Conservation (phyloP, 2,329 filamentous ascomycete genomes). For the Claviceps humidiphila region DNA sequence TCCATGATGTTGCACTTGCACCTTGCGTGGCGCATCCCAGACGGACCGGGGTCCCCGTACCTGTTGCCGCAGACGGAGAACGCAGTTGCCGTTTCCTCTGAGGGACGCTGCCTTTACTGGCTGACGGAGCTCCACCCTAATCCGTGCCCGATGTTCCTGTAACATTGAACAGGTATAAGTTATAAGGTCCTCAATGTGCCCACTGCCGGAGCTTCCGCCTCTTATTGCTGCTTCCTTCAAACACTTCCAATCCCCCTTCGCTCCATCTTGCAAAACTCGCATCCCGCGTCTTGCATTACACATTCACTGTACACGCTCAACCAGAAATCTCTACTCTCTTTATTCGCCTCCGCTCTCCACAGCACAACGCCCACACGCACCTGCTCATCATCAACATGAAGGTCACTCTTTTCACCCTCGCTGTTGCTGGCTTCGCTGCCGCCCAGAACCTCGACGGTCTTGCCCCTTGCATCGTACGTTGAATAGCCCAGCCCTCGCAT, state of each 20-base stretch:
- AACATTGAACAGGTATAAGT: too few relatives aligned
- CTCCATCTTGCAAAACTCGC: neutral
- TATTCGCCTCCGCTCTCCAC: neutral
- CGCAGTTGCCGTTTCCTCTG: neutral
- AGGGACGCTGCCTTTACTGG: too few relatives aligned
- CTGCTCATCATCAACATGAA: conserved; percentile 24
- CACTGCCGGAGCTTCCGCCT: neutral
- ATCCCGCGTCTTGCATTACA: neutral
- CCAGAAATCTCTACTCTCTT: neutral
- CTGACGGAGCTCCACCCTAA: neutral
- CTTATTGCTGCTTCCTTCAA: neutral
- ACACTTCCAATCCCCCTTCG: neutral
- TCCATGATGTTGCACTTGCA: too few relatives aligned
- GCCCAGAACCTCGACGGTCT: conserved; percentile 24
- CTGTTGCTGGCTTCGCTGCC: conserved; percentile 21
- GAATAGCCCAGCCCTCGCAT: too few relatives aligned
- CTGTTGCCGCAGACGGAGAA: neutral
- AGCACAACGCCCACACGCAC: neutral
- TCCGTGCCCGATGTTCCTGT: too few relatives aligned
- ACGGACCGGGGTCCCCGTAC: neutral
- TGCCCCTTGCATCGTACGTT: conserved; percentile 28
- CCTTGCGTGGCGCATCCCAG: neutral
- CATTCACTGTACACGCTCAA: neutral
- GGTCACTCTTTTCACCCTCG: conserved; percentile 20
- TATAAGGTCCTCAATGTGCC: neutral